Conservation (phyloP, 352 stramenopile genomes). For the Phytophthora europaea region DNA sequence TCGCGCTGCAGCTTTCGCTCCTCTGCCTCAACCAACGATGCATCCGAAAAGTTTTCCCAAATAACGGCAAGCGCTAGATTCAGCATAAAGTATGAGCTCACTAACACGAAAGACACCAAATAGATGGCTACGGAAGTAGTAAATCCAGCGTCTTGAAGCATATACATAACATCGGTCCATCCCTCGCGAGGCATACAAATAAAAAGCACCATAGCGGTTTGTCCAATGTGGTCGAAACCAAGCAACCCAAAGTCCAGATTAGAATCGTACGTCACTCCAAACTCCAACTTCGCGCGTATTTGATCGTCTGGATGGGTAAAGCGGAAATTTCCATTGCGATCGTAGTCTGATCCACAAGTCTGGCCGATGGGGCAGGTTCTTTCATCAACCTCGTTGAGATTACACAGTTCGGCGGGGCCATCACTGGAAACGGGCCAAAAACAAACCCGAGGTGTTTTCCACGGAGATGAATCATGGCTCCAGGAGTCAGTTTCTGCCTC, state of each 20-base stretch:
- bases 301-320: constrained; percentile 59
- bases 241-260: constrained; percentile 87
- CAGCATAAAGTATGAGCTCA: constrained; percentile 93
- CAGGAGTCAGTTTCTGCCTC: constrained; percentile 39
- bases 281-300: constrained; percentile 44
- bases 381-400: constrained; percentile 36
- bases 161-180: constrained; percentile 84
- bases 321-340: constrained; percentile 66
- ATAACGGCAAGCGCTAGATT: constrained; percentile 93
- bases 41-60: constrained; percentile 81
- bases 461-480: constrained; percentile 62
- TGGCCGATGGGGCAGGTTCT: constrained; percentile 45
- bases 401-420: constrained; percentile 55
- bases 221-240: constrained; percentile 91
- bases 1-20: constrained; percentile 45
- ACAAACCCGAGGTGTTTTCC: constrained; percentile 70
- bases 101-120: constrained; percentile 88
- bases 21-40: constrained; percentile 65
- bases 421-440: constrained; percentile 92
- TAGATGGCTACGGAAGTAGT: constrained; percentile 63
- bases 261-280: constrained; percentile 56
- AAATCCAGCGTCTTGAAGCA: constrained; percentile 64
- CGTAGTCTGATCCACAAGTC: constrained; percentile 73
- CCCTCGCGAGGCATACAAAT: constrained; percentile 92
- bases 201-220: constrained; percentile 89